Conservation (phyloP, 805 yeast genomes). For the Metschnikowia lochheadii region DNA sequence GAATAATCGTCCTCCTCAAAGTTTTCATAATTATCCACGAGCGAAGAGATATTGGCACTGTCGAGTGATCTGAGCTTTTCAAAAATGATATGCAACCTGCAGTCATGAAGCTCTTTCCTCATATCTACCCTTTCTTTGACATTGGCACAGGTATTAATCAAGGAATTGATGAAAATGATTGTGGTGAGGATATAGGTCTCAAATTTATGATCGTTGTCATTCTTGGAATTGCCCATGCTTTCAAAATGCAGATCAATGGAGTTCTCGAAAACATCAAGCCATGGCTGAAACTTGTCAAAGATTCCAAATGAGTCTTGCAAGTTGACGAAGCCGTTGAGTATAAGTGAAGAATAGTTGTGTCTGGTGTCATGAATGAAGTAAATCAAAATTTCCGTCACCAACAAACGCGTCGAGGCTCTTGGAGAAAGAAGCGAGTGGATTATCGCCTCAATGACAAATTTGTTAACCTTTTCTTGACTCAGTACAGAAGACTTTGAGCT, state of each 20-base stretch:
- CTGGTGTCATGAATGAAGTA: slow-evolving; percentile 23
- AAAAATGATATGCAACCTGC: slow-evolving; percentile 31
- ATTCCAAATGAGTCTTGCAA: slow-evolving; percentile 37
- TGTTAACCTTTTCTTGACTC: slow-evolving; percentile 18
- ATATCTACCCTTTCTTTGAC: slow-evolving; percentile 26
- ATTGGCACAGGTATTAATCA: slow-evolving; percentile 26
- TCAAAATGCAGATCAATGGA: slow-evolving; percentile 29
- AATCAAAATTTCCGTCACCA: slow-evolving; percentile 41
- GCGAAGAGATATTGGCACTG: slow-evolving; percentile 30
- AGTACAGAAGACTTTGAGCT: slow-evolving; percentile 6
- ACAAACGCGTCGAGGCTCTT: slow-evolving; percentile 34
- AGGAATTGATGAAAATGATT: slow-evolving; percentile 32
- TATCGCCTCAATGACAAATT: slow-evolving; percentile 34
- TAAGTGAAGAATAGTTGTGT: slow-evolving; percentile 21
- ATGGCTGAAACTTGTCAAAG: slow-evolving; percentile 36
- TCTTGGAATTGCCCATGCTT: slow-evolving; percentile 12
- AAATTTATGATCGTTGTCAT: slow-evolving; percentile 19
- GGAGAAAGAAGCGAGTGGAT: slow-evolving; percentile 39
- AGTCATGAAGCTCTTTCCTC: slow-evolving; percentile 35
- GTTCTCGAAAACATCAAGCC: slow-evolving; percentile 36
- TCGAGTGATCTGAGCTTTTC: slow-evolving; percentile 31
- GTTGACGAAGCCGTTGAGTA: slow-evolving; percentile 29
- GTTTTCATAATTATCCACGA: slow-evolving; percentile 35
- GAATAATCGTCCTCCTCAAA: slow-evolving; percentile 39
- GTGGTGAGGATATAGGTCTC: slow-evolving; percentile 35